A percentile compares a stretch with the other conserved stretches of the same genome.
phyloP scores from a whole-genome alignment of 1,139 yeast genomes.

The Debaryomyces sp. region DNA sequence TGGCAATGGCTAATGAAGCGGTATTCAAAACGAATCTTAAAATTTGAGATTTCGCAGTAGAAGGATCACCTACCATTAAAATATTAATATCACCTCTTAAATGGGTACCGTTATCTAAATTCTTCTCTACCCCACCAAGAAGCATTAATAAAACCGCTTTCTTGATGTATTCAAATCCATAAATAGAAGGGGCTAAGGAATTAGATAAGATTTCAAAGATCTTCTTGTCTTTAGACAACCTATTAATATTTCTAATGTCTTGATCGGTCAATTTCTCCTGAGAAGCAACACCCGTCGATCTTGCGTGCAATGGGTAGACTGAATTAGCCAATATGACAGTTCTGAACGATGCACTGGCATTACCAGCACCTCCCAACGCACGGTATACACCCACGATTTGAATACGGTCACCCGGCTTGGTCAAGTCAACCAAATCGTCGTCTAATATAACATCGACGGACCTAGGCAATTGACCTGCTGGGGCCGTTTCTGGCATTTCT shows the following conservation, averaged over 20 bases:
- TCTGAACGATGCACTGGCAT: slow-evolving; percentile 67
- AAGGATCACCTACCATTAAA: slow-evolving; percentile 98
- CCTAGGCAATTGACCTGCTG: slow-evolving; percentile 96
- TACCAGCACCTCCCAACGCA: slow-evolving; percentile 83
- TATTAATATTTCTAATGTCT: slow-evolving; percentile 87
- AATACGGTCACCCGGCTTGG: slow-evolving; percentile 96
- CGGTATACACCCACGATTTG: slow-evolving; percentile 94
- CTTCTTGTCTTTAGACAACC: slow-evolving; percentile 63
- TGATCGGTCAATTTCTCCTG: slow-evolving; percentile 74
- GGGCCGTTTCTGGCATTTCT: slow-evolving; percentile 98
- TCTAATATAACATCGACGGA: slow-evolving; percentile 89
- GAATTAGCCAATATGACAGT: slow-evolving; percentile 87
- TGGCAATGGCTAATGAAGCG: slow-evolving; percentile 93
- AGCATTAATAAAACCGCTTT: slow-evolving; percentile 90
- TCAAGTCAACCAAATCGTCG: slow-evolving; percentile 89
- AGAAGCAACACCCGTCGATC: slow-evolving; percentile 84
- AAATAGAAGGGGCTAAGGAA: slow-evolving; percentile 94
- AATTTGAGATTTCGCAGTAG: slow-evolving; percentile 97
- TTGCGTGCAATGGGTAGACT: slow-evolving; percentile 83
- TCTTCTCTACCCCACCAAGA: slow-evolving; percentile 93
- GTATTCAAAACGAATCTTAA: slow-evolving; percentile 92
- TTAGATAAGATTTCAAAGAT: slow-evolving; percentile 79
- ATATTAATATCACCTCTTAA: slow-evolving; percentile 97
- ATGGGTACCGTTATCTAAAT: slow-evolving; percentile 93
- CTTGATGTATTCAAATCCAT: slow-evolving; percentile 89